A percentile compares a stretch with the other conserved stretches of the same genome.
These are phyloP conservation scores for Podaxis pistillaris DNA, from an alignment of 768 basidiomycete genomes.

Conservation along the genomic window DNA sequence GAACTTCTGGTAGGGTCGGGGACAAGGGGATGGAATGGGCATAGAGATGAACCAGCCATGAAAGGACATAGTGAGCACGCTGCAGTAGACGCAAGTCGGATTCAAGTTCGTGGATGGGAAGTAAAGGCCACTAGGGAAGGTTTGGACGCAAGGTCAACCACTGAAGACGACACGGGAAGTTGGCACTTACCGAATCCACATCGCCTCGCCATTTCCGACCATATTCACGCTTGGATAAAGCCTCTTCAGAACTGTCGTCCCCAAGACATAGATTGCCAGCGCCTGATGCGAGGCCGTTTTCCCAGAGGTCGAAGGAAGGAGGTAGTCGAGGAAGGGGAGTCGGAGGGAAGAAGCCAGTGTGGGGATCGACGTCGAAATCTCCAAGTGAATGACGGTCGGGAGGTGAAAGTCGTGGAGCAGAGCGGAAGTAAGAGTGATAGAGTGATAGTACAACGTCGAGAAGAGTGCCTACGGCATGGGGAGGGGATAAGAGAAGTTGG, in stretches of 20 bases:
- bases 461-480: slow-evolving; percentile 48
- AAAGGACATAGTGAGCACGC: slow-evolving; percentile 85
- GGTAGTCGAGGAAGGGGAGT: slow-evolving; percentile 57
- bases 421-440: slow-evolving; percentile 41
- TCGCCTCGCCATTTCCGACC: slow-evolving; percentile 69
- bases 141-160: background rate
- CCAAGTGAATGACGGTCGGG: slow-evolving; percentile 33
- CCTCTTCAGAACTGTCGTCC: slow-evolving; percentile 50
- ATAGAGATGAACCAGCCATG: slow-evolving; percentile 90
- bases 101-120: slow-evolving; percentile 54
- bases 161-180: background rate
- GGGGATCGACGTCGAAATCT: slow-evolving; percentile 56
- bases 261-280: slow-evolving; percentile 53
- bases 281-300: slow-evolving; percentile 58
- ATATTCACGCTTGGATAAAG: slow-evolving; percentile 43
- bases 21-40: slow-evolving; percentile 70
- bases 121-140: slow-evolving; percentile 61
- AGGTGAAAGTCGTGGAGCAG: slow-evolving; percentile 28
- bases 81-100: slow-evolving; percentile 62
- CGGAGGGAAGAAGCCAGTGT: slow-evolving; percentile 84
- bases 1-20: slow-evolving; percentile 29
- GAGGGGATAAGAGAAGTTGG: slow-evolving; percentile 51
- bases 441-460: slow-evolving; percentile 45
- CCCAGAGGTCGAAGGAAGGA: slow-evolving; percentile 64
- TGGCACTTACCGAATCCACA: slow-evolving; percentile 58